Conservation (phyloP, 176 grass and related monocot species). For the Lolium multiflorum region DNA sequence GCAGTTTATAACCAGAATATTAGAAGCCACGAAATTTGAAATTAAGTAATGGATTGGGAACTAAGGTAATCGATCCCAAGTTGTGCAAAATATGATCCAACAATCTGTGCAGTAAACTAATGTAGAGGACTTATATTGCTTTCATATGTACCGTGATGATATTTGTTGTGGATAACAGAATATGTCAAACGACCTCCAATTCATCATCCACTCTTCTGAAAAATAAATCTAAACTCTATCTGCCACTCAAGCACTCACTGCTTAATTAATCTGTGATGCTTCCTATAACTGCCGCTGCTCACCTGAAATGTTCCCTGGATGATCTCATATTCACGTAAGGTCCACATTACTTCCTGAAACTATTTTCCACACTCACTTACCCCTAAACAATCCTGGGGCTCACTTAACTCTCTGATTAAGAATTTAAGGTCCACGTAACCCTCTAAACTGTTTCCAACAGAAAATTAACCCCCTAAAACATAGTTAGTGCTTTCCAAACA, state of each 20-base stretch:
- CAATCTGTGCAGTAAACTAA: background rate
- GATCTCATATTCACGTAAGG: background rate
- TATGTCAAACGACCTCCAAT: conserved; percentile 3
- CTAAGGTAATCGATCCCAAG: background rate
- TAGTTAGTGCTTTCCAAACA: background rate
- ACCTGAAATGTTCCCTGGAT: background rate
- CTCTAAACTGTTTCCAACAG: background rate
- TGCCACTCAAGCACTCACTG: background rate
- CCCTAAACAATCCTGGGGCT: background rate
- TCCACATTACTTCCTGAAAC: background rate
- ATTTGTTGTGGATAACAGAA: background rate
- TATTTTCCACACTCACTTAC: background rate
- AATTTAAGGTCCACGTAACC: background rate
- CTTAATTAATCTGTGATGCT: conserved; percentile 2
- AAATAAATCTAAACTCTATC: background rate
- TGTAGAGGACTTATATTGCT: background rate
- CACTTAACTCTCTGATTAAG: background rate
- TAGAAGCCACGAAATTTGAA: conserved; percentile 1
- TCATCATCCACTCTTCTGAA: background rate
- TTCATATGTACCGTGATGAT: background rate
- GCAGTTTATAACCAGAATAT: background rate
- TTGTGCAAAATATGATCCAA: background rate
- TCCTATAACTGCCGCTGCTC: background rate
- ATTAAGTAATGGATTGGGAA: background rate
- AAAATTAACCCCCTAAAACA: background rate